Conservation (phyloP, 129 eudicot species). For the Cynara cardunculus region DNA sequence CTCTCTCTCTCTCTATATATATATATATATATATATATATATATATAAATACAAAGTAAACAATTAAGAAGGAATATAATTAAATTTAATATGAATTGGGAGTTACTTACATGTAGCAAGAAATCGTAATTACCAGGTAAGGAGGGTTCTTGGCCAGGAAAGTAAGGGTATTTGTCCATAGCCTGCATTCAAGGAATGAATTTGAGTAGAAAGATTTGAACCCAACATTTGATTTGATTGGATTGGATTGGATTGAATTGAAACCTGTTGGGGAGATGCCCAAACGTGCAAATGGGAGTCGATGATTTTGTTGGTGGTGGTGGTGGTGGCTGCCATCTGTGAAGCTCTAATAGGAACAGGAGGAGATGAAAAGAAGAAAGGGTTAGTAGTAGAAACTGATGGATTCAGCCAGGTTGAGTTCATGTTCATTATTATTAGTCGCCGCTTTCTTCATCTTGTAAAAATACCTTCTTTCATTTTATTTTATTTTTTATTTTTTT, state of each 20-base stretch:
- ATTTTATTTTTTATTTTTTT: too few species aligned
- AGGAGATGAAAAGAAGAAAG: neutral
- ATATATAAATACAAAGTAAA: too few species aligned
- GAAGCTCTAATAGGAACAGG: neutral
- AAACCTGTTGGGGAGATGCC: conserved; percentile 86
- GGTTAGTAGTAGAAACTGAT: neutral
- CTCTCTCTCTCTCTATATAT: too few species aligned
- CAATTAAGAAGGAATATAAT: too few species aligned
- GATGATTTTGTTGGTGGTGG: conserved; percentile 46
- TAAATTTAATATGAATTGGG: too few species aligned
- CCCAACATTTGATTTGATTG: neutral
- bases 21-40: too few species aligned
- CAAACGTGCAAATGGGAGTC: conserved; percentile 92
- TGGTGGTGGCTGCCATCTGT: conserved; percentile 12
- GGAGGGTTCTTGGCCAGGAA: conserved; percentile 89
- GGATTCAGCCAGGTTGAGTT: neutral
- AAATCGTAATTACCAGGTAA: conserved; percentile 62
- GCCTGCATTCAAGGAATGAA: conserved; percentile 35
- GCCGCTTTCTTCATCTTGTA: too few species aligned
- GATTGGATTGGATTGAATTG: neutral
- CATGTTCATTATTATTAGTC: too few species aligned
- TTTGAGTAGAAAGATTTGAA: too few species aligned
- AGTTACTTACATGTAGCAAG: conserved; percentile 52
- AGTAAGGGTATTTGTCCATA: conserved; percentile 63
- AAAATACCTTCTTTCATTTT: too few species aligned